Evolutionary conservation across 805 yeast genomes (phyloP).

Genomic region (Metschnikowia henanensis): DNA sequence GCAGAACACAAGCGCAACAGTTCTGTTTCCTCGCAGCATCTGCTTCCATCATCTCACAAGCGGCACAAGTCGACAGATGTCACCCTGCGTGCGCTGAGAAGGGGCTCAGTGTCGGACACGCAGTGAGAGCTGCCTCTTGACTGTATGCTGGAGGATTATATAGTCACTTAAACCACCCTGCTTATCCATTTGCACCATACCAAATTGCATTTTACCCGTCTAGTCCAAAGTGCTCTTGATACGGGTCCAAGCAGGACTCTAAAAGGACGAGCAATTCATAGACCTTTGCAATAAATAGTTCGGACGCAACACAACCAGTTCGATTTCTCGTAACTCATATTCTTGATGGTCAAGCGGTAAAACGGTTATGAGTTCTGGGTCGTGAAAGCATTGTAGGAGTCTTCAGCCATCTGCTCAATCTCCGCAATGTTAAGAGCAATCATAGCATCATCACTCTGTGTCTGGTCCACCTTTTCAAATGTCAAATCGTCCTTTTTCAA

Average conservation of each 20-base stretch:
- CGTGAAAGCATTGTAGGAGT: conserved; percentile 11
- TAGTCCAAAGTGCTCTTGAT: too few species aligned
- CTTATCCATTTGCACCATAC: too few species aligned
- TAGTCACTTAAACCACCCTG: too few species aligned
- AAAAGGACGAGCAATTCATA: too few species aligned
- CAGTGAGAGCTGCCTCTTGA: not conserved
- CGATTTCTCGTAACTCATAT: too few species aligned
- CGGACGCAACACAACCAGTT: too few species aligned
- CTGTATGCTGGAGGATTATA: too few species aligned
- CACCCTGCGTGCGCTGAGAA: conserved; percentile 9
- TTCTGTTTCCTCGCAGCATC: conserved; percentile 10
- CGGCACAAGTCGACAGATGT: conserved; percentile 34
- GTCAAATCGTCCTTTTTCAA: conserved; percentile 48
- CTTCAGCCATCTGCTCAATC: conserved; percentile 20
- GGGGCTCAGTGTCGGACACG: conserved; percentile 1
- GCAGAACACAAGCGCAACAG: conserved; percentile 6
- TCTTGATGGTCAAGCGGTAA: too few species aligned
- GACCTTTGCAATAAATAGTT: too few species aligned
- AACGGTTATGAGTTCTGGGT: too few species aligned
- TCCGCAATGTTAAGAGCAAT: conserved; percentile 17
- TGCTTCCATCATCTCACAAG: conserved; percentile 27
- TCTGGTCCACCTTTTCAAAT: conserved; percentile 49
- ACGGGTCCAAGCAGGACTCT: too few species aligned
- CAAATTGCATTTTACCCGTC: too few species aligned
- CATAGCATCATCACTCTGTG: conserved; percentile 22